These are phyloP conservation scores for Multifurca ochricompacta DNA, from an alignment of 768 basidiomycete genomes.

Conservation along the genomic window DNA sequence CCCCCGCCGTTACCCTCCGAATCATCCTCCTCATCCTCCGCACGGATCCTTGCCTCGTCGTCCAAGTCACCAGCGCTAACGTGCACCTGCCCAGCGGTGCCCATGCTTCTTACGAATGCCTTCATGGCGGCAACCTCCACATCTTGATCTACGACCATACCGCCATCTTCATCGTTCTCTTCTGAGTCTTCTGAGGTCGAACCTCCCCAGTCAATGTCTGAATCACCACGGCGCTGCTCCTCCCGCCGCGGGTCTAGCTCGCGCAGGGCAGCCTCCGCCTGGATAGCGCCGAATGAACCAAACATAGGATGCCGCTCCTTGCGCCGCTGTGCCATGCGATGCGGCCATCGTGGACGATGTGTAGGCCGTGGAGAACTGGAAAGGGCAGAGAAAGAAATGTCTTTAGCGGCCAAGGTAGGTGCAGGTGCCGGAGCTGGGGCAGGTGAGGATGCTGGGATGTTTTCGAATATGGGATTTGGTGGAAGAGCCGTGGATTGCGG, in stretches of 20 bases:
- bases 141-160: constrained; percentile 43
- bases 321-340: constrained; percentile 16
- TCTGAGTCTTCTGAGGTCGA: constrained; percentile 20
- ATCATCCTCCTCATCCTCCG: constrained; percentile 41
- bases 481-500: not conserved
- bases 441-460: not conserved
- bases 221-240: constrained; percentile 53
- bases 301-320: constrained; percentile 31
- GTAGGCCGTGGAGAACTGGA: constrained; percentile 25
- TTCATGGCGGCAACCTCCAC: constrained; percentile 44
- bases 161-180: constrained; percentile 28
- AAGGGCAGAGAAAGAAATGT: constrained; percentile 32
- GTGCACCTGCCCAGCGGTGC: constrained; percentile 38
- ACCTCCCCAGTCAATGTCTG: constrained; percentile 66
- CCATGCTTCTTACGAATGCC: constrained; percentile 45
- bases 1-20: constrained; percentile 23
- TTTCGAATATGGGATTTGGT: not conserved
- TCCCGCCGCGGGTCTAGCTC: constrained; percentile 34
- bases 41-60: constrained; percentile 41
- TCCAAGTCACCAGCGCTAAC: constrained; percentile 63
- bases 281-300: constrained; percentile 44
- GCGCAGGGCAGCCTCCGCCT: constrained; percentile 45
- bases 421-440: constrained; percentile 6
- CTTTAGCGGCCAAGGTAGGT: constrained; percentile 24
- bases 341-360: constrained; percentile 21